Evolutionary conservation across 2,329 filamentous ascomycete species (phyloP), one percentile per base, ranked within the genome.

Genomic region (Cytospora paraplurivora): DNA sequence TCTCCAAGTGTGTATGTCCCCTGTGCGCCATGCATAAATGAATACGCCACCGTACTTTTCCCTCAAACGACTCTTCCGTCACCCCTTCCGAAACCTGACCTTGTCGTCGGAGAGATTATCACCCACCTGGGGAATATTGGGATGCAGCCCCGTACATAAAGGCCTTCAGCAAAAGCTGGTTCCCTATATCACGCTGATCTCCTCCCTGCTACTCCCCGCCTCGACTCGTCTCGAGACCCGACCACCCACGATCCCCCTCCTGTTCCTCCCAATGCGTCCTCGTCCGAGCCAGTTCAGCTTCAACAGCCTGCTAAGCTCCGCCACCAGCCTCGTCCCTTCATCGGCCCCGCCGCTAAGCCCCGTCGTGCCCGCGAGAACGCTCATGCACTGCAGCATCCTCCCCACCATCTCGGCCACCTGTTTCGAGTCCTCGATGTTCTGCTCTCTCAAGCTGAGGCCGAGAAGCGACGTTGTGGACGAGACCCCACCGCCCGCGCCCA

Each of bases 211-310:
- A 53, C 50, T 63, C 17, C 5, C 41, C 44, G 44, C 44, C 52
- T 59, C 66, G 27, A 57, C 72, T 0, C 69, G 80, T 57, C 83
- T 75, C 67, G 78, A 78, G 11, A 85, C 82, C 59, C 84, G 75
- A 0, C 83, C 84, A 1, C 93, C 93, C 0, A 98, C 93, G 73
- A 97, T 94, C 0, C 95, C 95, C 68, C 92, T 86, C 59, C 95
- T 81, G 75, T 98, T 96, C 67, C 95, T 82, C 0, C 95, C 95
- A 4, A 93, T 98, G 41, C 95, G 80, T 0, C 94, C 94, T 54
- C 95, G 82, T 0, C 94, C 94, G 1, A 99, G 83, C 95, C 95
- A 99, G 75, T 99, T 99, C 71, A 97, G 87, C 77, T 98, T 99
- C 66, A 99, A 80, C 70, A 95, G 88, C 72, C 92, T 89, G 63